Evolutionary conservation across 2,329 filamentous ascomycete genomes (phyloP).

Genomic region (Gaeumannomyces sp.): DNA sequence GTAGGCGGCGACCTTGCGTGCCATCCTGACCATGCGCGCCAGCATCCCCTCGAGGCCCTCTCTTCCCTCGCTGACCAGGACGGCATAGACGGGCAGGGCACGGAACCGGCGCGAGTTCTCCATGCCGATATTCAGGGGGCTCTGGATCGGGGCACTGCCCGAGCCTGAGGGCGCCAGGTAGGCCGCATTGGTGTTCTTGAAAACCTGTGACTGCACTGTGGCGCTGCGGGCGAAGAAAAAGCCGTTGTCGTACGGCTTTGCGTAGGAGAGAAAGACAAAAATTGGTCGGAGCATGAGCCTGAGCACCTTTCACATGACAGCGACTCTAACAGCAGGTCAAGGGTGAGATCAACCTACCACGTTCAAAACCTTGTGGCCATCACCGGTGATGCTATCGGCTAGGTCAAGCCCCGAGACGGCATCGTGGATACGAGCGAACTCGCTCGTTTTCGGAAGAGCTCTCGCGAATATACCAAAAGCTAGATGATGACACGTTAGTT

Average conservation of each 20-base stretch:
- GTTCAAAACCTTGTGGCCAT: conserved; percentile 89
- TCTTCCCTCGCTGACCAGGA: conserved; percentile 66
- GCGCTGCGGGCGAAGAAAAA: conserved; percentile 74
- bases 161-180: conserved; percentile 52
- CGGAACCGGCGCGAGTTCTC: conserved; percentile 91
- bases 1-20: conserved; percentile 59
- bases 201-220: conserved; percentile 54
- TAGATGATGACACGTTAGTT: conserved; percentile 16
- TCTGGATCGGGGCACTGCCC: conserved; percentile 49
- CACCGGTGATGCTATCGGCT: conserved; percentile 80
- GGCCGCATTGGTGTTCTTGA: conserved; percentile 77
- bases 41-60: conserved; percentile 65
- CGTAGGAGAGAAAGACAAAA: background rate
- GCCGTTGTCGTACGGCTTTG: conserved; percentile 79
- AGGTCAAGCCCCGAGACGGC: conserved; percentile 63
- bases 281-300: conserved; percentile 6
- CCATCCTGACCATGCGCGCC: conserved; percentile 63
- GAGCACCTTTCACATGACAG: background rate
- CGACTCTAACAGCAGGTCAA: background rate
- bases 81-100: conserved; percentile 82
- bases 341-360: conserved; percentile 43
- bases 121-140: conserved; percentile 77
- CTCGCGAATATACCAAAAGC: conserved; percentile 83
- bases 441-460: conserved; percentile 47
- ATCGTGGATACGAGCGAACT: conserved; percentile 48